Conservation (phyloP, 1,284 basidiomycete species). For the Thecaphora thlaspeos region DNA sequence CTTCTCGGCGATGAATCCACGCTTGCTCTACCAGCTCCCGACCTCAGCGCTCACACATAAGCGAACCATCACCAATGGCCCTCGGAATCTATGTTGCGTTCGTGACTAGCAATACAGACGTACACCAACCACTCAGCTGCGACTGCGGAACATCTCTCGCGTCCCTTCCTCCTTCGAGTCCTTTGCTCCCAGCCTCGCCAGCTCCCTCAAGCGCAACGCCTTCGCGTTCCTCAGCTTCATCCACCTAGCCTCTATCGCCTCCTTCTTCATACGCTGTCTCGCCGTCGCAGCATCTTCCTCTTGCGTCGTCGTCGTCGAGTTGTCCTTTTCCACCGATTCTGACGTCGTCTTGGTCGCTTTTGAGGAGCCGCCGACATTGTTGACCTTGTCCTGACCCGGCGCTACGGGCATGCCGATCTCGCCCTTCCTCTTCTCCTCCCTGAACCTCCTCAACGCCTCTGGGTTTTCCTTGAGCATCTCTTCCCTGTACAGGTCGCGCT, state of each 20-base stretch:
- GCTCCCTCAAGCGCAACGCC: constrained; percentile 27
- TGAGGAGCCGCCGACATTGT: background rate
- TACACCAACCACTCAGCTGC: no score
- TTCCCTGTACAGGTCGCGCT: constrained; percentile 38
- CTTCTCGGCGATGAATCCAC: no score
- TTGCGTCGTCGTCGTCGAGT: background rate
- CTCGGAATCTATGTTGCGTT: no score
- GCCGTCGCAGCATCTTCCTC: background rate
- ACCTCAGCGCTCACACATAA: no score
- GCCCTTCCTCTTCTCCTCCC: constrained; percentile 41
- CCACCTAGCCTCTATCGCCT: background rate
- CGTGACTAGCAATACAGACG: no score
- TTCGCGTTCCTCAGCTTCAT: background rate
- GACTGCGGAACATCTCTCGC: background rate
- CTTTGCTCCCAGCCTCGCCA: constrained; percentile 40
- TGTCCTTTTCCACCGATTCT: background rate
- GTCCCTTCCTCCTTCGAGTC: constrained; percentile 6
- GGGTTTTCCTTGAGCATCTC: constrained; percentile 31
- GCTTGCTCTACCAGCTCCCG: no score
- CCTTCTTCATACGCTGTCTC: background rate
- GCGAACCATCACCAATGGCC: no score
- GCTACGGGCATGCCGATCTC: constrained; percentile 52
- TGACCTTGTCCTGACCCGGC: constrained; percentile 36
- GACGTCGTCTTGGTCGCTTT: background rate
- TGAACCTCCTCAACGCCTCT: constrained; percentile 39